Conservation (phyloP, 148 eudicot species). For the Vaccinium vitisidaea region DNA sequence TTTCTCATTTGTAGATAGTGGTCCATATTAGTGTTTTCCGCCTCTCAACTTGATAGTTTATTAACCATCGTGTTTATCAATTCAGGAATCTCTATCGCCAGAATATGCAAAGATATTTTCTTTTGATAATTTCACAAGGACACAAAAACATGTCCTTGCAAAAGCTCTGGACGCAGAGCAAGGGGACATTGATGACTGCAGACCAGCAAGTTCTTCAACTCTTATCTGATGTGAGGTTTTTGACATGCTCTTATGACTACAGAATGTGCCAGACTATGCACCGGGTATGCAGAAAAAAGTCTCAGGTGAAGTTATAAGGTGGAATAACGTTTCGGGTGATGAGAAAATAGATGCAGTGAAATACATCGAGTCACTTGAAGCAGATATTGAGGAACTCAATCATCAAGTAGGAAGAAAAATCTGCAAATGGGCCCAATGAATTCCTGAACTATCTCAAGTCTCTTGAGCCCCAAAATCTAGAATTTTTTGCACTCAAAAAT, state of each 20-base stretch:
- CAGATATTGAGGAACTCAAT: slow-evolving; percentile 80
- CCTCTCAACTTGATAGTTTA: neutral
- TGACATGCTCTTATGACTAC: slow-evolving; percentile 11
- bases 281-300: slow-evolving; percentile 81
- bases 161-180: slow-evolving; percentile 65
- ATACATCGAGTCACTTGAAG: slow-evolving; percentile 87
- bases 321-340: slow-evolving; percentile 84
- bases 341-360: slow-evolving; percentile 78
- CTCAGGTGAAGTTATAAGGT: slow-evolving; percentile 54
- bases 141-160: slow-evolving; percentile 82
- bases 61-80: slow-evolving; percentile 5
- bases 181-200: slow-evolving; percentile 44
- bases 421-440: slow-evolving; percentile 74
- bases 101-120: slow-evolving; percentile 84
- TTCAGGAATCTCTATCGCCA: slow-evolving; percentile 81
- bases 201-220: slow-evolving; percentile 36
- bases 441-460: slow-evolving; percentile 76
- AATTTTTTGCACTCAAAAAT: slow-evolving; percentile 33
- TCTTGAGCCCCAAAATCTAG: slow-evolving; percentile 82
- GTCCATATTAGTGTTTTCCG: neutral
- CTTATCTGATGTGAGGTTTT: neutral
- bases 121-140: slow-evolving; percentile 80
- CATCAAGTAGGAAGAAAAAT: slow-evolving; percentile 70
- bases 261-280: slow-evolving; percentile 76
- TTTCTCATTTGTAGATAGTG: neutral